Evolutionary conservation across 1,284 basidiomycete genomes (phyloP), one percentile per base, ranked within the genome.

Genomic region (Moesziomyces sp.): DNA sequence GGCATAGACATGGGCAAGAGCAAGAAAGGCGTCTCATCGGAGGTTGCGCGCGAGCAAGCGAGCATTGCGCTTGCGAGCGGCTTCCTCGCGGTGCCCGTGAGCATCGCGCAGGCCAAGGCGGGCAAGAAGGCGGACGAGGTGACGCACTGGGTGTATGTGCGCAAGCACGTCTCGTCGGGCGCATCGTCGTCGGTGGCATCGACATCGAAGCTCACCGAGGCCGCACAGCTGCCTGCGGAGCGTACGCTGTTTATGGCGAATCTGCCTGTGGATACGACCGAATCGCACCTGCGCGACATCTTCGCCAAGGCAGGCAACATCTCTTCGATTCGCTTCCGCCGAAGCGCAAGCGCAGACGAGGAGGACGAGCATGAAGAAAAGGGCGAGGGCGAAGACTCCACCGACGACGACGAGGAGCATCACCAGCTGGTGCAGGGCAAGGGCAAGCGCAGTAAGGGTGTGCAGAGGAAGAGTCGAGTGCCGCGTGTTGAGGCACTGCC

Each of bases 211-310:
- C 40, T 48, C 3, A 24, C 33, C 7, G 60, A 52, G 11, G 51
- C n/a, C 2, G 51, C 16, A 3, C 35, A 48, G 4, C 19, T 57
- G 73, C 79, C 49, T 23, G 45, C 43, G 68, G 78, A 40, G 4
- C 56, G 82, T 9, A 83, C 82, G 24, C 56, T 83, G 21, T 83
- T 83, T 42, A 38, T 82, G 14, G 81, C 77, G 9, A 83, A 83
- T 50, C 38, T 83, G 45, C 81, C 81, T 11, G 43, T 55, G 26
- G 81, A 83, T 61, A 62, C 77, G 4, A 79, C 79, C 21, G 76
- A 78, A 11, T 52, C 48, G 13, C 68, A 72, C 46, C 46, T 83
- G 23, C 56, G 77, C 14, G 58, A 65, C 38, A 56, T 82, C 28
- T 83, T 83, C 48, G 52, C 58, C 4, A 74, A 71, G 23, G 78